phyloP scores from a whole-genome alignment of 345 rosid species.

The Physaria fendleri region DNA sequence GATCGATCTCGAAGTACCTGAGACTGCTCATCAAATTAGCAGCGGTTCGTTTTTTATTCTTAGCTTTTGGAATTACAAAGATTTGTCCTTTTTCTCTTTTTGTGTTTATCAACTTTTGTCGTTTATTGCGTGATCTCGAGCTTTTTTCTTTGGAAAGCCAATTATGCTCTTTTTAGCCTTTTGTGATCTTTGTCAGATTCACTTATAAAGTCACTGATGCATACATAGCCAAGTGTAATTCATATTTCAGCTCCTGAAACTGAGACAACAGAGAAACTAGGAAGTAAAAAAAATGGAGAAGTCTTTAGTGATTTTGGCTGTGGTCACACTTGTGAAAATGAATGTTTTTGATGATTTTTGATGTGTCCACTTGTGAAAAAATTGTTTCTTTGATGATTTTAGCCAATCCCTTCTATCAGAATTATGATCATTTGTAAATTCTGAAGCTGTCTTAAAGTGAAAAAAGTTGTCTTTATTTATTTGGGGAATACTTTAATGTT shows the following conservation, averaged over 20 bases:
- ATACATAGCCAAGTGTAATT: not conserved
- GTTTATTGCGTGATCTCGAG: conserved; percentile 14
- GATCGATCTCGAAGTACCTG: conserved; percentile 42
- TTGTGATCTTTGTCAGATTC: conserved; percentile 5
- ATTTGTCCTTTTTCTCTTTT: not conserved
- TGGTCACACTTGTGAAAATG: not conserved
- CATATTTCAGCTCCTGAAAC: not conserved
- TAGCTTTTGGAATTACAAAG: not conserved
- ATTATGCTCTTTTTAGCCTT: not conserved
- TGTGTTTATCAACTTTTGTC: conserved; percentile 11
- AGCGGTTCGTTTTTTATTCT: conserved; percentile 39
- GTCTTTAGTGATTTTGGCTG: not conserved
- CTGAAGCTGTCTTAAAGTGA: not conserved
- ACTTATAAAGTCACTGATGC: not conserved
- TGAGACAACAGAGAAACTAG: not conserved
- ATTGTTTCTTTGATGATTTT: not conserved
- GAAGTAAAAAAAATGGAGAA: not conserved
- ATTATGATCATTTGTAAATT: not conserved
- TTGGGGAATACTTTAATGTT: not conserved
- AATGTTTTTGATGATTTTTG: not conserved
- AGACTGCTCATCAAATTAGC: conserved; percentile 89
- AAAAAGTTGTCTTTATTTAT: not conserved
- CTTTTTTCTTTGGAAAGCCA: conserved; percentile 5
- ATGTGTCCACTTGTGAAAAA: not conserved
- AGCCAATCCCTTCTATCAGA: not conserved